Evolutionary conservation across 345 rosid species (phyloP).

Genomic region (Triadica sebifera): DNA sequence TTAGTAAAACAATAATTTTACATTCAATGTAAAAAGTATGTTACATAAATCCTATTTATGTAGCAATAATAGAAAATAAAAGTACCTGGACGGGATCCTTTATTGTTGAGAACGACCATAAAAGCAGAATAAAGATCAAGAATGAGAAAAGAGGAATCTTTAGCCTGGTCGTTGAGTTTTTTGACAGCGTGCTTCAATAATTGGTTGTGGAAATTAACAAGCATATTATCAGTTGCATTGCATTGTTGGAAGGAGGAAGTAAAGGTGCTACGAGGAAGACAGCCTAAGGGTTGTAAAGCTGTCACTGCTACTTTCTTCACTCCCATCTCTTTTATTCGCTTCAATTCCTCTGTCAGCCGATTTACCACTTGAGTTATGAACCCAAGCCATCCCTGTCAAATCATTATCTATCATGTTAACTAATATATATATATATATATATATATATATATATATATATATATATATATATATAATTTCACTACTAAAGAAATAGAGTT

Average conservation of each 20-base stretch:
- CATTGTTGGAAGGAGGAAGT: slow-evolving; percentile 42
- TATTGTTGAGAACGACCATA: slow-evolving; percentile 40
- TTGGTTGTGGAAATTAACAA: slow-evolving; percentile 47
- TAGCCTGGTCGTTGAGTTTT: slow-evolving; percentile 38
- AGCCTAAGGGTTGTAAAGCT: slow-evolving; percentile 64
- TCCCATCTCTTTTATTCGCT: slow-evolving; percentile 52
- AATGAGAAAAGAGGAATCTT: slow-evolving; percentile 32
- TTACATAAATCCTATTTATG: too few species aligned
- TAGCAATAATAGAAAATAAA: too few species aligned
- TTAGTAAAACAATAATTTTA: too few species aligned
- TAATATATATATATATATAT: too few species aligned
- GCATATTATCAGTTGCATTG: slow-evolving; percentile 36
- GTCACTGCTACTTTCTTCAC: slow-evolving; percentile 51
- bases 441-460: too few species aligned
- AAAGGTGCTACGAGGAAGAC: slow-evolving; percentile 54
- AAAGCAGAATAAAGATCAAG: slow-evolving; percentile 62
- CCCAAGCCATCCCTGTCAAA: slow-evolving; percentile 41
- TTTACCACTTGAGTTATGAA: slow-evolving; percentile 47
- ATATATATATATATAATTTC: too few species aligned
- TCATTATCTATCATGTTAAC: too few species aligned
- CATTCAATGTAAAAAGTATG: too few species aligned
- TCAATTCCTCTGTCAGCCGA: slow-evolving; percentile 46
- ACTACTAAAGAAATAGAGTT: too few species aligned
- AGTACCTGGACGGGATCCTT: slow-evolving; percentile 15
- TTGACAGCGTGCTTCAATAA: slow-evolving; percentile 46